These are phyloP conservation scores for Elsinoe perseae DNA, from an alignment of 2,329 filamentous ascomycete species.

Conservation along the genomic window DNA sequence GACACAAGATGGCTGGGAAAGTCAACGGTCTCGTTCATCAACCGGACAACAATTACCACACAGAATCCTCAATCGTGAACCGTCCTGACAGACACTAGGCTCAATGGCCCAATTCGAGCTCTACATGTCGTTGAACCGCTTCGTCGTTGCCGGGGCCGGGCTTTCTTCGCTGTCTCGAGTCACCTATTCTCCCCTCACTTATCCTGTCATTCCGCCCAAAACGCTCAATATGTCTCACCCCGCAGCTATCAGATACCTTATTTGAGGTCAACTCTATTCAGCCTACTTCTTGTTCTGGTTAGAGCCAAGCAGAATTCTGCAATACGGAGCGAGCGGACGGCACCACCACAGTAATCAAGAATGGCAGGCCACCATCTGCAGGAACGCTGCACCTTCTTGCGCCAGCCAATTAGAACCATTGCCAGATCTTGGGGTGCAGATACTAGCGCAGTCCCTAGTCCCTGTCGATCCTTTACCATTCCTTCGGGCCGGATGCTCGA, in stretches of 20 bases:
- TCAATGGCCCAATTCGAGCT: neutral
- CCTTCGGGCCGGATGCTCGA: neutral
- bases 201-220: neutral
- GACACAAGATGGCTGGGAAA: neutral
- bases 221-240: constrained; percentile 11
- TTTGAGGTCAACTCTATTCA: neutral
- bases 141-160: neutral
- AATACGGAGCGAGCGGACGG: neutral
- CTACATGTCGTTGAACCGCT: neutral
- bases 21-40: neutral
- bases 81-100: neutral
- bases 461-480: constrained; percentile 9
- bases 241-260: neutral
- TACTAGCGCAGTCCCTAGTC: neutral
- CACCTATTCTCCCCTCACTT: neutral
- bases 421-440: neutral
- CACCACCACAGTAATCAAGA: neutral
- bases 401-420: neutral
- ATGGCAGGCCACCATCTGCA: neutral
- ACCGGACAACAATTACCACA: too few relatives aligned
- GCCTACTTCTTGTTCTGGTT: neutral
- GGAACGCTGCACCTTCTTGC: neutral
- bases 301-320: neutral
- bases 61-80: neutral
- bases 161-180: neutral